Evolutionary conservation across 2,329 filamentous ascomycete genomes (phyloP).

Genomic region (Clarireedia monteithiana): DNA sequence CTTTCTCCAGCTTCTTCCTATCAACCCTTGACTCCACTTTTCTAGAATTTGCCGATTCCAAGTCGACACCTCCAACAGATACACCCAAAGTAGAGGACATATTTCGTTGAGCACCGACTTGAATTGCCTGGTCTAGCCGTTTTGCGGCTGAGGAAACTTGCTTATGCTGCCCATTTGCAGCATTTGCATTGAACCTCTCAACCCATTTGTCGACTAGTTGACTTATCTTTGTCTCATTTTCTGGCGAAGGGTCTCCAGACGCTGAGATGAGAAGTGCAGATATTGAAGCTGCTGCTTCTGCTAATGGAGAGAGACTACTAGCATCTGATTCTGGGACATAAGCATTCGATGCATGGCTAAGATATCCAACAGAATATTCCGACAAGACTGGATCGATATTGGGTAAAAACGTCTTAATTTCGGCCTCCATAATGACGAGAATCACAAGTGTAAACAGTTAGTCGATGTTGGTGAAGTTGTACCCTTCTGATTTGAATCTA

Average conservation of each 20-base stretch:
- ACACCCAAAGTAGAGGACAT: conserved; percentile 94
- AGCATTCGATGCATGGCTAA: conserved; percentile 83
- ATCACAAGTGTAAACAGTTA: background rate
- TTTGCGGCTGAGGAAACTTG: conserved; percentile 70
- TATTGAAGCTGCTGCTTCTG: conserved; percentile 75
- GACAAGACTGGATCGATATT: conserved; percentile 83
- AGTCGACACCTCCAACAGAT: conserved; percentile 73
- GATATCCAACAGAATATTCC: conserved; percentile 89
- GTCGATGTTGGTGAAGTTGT: background rate
- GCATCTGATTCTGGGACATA: conserved; percentile 69
- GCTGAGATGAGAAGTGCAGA: conserved; percentile 88
- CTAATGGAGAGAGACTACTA: conserved; percentile 64
- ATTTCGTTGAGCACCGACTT: conserved; percentile 88
- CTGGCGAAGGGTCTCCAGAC: conserved; percentile 68
- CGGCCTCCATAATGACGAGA: conserved; percentile 61
- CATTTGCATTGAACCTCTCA: conserved; percentile 65
- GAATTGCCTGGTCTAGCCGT: conserved; percentile 87
- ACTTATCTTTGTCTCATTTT: conserved; percentile 70
- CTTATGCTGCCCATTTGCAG: conserved; percentile 60
- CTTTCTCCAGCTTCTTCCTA: conserved; percentile 98
- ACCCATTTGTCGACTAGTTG: conserved; percentile 88
- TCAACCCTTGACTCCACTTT: conserved; percentile 98
- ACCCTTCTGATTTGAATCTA: background rate
- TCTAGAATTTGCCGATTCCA: conserved; percentile 85
- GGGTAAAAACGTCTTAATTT: conserved; percentile 77